Percentiles rank a stretch among this genome's conserved stretches.
Conservation (phyloP, 805 yeast species). For the Kluyveromyces starmeri region DNA sequence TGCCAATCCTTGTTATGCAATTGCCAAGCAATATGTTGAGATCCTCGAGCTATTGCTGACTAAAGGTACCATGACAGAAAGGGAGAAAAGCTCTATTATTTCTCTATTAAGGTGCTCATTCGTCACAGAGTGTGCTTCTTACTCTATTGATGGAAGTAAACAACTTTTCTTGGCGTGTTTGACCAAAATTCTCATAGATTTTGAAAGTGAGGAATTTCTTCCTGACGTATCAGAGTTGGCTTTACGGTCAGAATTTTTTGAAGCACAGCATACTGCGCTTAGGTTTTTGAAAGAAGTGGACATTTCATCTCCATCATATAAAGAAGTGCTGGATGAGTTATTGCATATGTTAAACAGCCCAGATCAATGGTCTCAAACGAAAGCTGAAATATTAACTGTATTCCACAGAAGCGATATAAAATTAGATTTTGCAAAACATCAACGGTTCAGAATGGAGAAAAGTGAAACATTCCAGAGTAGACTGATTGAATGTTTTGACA, state of each 20-base stretch:
- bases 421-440: constrained; percentile 14
- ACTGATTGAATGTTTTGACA: constrained; percentile 45
- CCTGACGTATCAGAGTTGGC: constrained; percentile 28
- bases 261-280: constrained; percentile 38
- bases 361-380: constrained; percentile 36
- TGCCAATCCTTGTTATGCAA: constrained; percentile 25
- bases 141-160: constrained; percentile 38
- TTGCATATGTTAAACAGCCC: constrained; percentile 20
- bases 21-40: constrained; percentile 30
- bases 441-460: constrained; percentile 22
- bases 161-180: constrained; percentile 37
- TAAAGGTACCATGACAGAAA: constrained; percentile 2
- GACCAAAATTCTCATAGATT: constrained; percentile 24
- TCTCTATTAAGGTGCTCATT: constrained; percentile 31
- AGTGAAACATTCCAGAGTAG: constrained; percentile 42
- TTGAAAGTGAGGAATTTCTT: constrained; percentile 14
- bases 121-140: constrained; percentile 19
- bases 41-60: constrained; percentile 14
- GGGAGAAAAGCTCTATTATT: constrained; percentile 6
- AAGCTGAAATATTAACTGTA: constrained; percentile 33
- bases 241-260: constrained; percentile 33
- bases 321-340: constrained; percentile 11
- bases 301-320: neutral
- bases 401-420: constrained; percentile 20
- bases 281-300: constrained; percentile 14